These are phyloP conservation scores for Gynochthodes officinalis DNA, from an alignment of 257 asterid genomes.

Conservation along the genomic window DNA sequence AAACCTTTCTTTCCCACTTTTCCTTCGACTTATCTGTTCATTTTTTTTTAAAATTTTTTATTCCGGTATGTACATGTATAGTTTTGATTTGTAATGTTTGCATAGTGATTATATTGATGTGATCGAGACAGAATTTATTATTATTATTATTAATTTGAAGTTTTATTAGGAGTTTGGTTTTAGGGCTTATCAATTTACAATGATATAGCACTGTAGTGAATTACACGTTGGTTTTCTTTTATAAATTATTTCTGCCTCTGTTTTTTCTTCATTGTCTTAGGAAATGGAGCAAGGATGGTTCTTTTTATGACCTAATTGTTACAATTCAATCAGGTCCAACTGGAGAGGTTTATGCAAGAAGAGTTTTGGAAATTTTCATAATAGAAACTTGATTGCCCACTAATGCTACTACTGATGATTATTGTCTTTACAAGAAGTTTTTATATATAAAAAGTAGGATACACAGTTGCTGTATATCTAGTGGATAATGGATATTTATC, in stretches of 20 bases:
- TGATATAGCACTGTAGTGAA: not conserved
- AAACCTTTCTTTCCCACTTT: conserved; percentile 23
- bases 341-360: too few relatives aligned
- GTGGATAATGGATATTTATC: too few relatives aligned
- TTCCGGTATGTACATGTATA: too few relatives aligned
- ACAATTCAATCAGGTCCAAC: not conserved
- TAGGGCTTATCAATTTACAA: not conserved
- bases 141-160: too few relatives aligned
- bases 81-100: not conserved
- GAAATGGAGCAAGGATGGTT: not conserved
- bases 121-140: not conserved
- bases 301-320: too few relatives aligned
- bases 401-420: too few relatives aligned
- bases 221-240: not conserved
- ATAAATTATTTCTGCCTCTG: too few relatives aligned
- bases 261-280: too few relatives aligned
- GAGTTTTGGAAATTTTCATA: too few relatives aligned
- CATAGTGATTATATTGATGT: not conserved
- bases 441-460: not conserved
- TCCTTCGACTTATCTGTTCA: too few relatives aligned
- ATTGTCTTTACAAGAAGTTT: too few relatives aligned
- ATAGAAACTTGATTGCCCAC: too few relatives aligned
- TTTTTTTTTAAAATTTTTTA: not conserved
- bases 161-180: not conserved
- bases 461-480: not conserved